These are phyloP conservation scores for Aquilaria yunnanensis DNA, from an alignment of 345 rosid genomes.

Conservation along the genomic window DNA sequence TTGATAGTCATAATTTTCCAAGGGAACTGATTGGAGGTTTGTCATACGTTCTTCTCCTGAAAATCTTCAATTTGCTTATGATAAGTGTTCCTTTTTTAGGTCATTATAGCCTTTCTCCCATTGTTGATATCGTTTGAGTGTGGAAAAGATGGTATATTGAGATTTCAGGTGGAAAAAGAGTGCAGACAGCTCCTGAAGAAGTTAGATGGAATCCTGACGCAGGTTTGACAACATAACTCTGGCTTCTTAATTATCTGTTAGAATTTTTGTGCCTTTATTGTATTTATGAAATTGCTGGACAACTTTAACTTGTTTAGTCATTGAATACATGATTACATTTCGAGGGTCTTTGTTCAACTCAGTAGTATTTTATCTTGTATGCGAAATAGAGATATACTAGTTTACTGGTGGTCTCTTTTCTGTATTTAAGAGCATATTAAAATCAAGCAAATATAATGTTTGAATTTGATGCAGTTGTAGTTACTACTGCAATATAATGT, in stretches of 20 bases:
- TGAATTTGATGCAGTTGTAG: too few relatives aligned
- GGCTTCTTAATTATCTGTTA: neutral
- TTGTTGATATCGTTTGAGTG: neutral
- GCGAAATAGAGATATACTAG: too few relatives aligned
- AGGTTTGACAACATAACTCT: conserved; percentile 25
- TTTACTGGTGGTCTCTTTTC: too few relatives aligned
- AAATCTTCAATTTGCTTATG: neutral
- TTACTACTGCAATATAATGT: too few relatives aligned
- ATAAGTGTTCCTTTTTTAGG: neutral
- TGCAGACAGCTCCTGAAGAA: conserved; percentile 22
- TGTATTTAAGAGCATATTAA: too few relatives aligned
- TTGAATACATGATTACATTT: too few relatives aligned
- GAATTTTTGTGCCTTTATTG: neutral
- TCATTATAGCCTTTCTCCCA: neutral
- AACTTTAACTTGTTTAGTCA: too few relatives aligned
- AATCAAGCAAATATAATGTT: too few relatives aligned
- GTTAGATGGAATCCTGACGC: conserved; percentile 39
- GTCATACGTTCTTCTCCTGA: conserved; percentile 2
- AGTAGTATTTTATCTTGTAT: too few relatives aligned
- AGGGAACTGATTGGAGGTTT: conserved; percentile 45
- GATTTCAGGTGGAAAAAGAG: conserved; percentile 25
- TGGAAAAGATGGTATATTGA: neutral
- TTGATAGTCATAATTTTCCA: conserved; percentile 39
- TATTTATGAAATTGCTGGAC: too few relatives aligned
- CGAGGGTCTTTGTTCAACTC: too few relatives aligned